A percentile compares a stretch with the other conserved stretches of the same genome.
phyloP scores from a whole-genome alignment of 305 asterid species.

The Ilex paraguariensis region DNA sequence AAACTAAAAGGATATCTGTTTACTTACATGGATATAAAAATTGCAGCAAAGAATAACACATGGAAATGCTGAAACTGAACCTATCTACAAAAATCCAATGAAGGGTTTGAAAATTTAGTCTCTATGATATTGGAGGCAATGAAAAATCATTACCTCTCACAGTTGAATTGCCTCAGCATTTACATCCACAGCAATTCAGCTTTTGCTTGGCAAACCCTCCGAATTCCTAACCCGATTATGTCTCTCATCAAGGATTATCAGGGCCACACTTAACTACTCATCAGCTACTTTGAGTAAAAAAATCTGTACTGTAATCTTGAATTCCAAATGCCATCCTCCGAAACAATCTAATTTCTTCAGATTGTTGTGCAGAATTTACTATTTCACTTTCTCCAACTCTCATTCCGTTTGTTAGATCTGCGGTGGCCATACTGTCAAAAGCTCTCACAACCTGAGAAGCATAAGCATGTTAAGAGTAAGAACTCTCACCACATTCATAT shows the following conservation, averaged over 20 bases:
- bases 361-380: constrained; percentile 58
- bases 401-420: constrained; percentile 81
- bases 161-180: constrained; percentile 18
- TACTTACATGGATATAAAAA: too few species aligned
- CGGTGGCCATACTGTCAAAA: constrained; percentile 45
- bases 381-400: constrained; percentile 75
- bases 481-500: neutral
- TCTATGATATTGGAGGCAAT: too few species aligned
- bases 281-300: constrained; percentile 44
- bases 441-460: constrained; percentile 69
- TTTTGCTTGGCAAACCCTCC: too few species aligned
- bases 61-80: too few species aligned
- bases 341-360: constrained; percentile 71
- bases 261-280: constrained; percentile 15
- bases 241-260: neutral
- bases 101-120: too few species aligned
- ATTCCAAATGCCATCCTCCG: constrained; percentile 78
- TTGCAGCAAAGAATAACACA: too few species aligned
- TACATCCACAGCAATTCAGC: constrained; percentile 6
- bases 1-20: too few species aligned
- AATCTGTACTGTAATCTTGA: constrained; percentile 59
- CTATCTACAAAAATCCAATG: too few species aligned
- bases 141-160: constrained; percentile 20
- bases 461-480: constrained; percentile 6
- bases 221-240: too few species aligned